Percentiles rank a stretch among this genome's conserved stretches.
These are phyloP conservation scores for Lasiosphaeriaceae sp. DNA, from an alignment of 495 filamentous ascomycete genomes.

Conservation along the genomic window DNA sequence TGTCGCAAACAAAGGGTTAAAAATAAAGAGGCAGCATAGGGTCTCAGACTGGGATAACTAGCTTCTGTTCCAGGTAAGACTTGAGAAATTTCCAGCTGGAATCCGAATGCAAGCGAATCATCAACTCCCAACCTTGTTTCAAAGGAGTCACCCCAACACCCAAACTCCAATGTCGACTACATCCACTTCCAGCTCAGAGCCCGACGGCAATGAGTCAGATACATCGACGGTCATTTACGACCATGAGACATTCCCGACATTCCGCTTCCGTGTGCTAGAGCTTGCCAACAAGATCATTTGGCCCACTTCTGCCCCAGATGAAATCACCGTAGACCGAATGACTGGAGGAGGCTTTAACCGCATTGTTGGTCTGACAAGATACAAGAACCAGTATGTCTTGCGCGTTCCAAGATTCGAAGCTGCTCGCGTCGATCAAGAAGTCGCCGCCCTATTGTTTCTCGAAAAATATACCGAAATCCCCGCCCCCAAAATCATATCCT, in stretches of 20 bases:
- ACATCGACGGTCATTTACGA: background rate
- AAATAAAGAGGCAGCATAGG: no score
- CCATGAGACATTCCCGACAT: background rate
- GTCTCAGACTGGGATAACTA: no score
- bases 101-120: no score
- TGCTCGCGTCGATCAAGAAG: background rate
- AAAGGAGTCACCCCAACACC: no score
- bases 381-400: background rate
- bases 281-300: background rate
- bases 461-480: background rate
- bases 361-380: background rate
- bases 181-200: no score
- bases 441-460: slow-evolving; percentile 3
- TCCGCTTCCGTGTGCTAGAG: background rate
- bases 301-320: background rate
- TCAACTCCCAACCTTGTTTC: no score
- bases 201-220: background rate
- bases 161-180: no score
- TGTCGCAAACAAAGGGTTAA: no score
- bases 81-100: no score
- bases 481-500: background rate
- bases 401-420: slow-evolving; percentile 1
- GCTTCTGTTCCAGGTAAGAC: no score
- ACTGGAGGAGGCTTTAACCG: slow-evolving; percentile 1
- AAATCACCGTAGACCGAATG: background rate